phyloP scores from a whole-genome alignment of 805 yeast genomes.

The Suhomyces tanzawaensis region DNA sequence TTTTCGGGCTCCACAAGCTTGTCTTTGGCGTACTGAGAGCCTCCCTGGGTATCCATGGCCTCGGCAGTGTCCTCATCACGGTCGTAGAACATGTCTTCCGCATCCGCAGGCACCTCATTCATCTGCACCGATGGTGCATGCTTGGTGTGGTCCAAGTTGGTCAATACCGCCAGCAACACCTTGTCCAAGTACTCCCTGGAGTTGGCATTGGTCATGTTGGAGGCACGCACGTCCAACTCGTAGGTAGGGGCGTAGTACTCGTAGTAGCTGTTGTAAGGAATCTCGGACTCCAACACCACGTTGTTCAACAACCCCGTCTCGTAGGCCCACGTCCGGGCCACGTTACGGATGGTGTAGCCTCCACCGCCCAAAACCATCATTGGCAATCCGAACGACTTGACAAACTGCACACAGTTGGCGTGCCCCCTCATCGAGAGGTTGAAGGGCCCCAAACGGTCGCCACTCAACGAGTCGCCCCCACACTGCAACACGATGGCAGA shows the following conservation, averaged over 20 bases:
- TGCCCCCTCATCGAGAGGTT: constrained; percentile 92
- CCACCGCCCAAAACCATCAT: constrained; percentile 97
- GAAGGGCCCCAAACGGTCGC: constrained; percentile 94
- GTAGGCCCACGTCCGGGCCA: constrained; percentile 91
- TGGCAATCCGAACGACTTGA: constrained; percentile 83
- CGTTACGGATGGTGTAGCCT: constrained; percentile 97
- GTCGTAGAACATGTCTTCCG: constrained; percentile 75
- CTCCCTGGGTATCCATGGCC: constrained; percentile 88
- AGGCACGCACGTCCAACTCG: constrained; percentile 88
- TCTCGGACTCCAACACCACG: constrained; percentile 55
- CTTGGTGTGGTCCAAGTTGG: constrained; percentile 83
- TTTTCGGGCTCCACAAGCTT: constrained; percentile 64
- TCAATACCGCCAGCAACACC: constrained; percentile 70
- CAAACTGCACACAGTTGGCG: constrained; percentile 91
- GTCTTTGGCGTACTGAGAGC: constrained; percentile 83
- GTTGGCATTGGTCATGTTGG: constrained; percentile 95
- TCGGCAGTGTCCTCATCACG: constrained; percentile 79
- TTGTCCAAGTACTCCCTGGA: constrained; percentile 88
- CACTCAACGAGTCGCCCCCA: constrained; percentile 96
- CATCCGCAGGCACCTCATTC: constrained; percentile 83
- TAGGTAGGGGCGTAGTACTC: constrained; percentile 98
- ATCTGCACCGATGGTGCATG: constrained; percentile 97
- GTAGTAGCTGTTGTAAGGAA: constrained; percentile 93
- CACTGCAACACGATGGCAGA: constrained; percentile 96
- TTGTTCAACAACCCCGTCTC: constrained; percentile 88